These are phyloP conservation scores for Cucumis cinereus DNA, from an alignment of 306 rosid species.

Conservation along the genomic window DNA sequence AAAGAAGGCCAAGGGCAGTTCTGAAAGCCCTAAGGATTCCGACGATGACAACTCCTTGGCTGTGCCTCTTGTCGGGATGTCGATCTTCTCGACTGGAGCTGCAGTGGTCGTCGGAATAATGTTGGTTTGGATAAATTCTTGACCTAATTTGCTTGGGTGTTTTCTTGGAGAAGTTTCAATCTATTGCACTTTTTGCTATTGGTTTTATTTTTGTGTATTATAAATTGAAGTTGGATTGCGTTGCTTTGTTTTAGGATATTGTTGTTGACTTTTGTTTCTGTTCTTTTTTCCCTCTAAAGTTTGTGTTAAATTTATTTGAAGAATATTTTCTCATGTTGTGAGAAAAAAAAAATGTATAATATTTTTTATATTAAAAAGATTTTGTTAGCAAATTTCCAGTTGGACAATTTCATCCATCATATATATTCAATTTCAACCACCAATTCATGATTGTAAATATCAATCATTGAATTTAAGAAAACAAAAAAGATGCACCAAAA, in stretches of 20 bases:
- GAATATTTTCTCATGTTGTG: not conserved
- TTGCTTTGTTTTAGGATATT: not conserved
- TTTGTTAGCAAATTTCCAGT: not conserved
- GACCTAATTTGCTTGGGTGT: not conserved
- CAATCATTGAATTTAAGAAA: too few species aligned
- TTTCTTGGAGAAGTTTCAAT: not conserved
- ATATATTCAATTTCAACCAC: too few species aligned
- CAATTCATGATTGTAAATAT: too few species aligned
- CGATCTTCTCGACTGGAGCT: not conserved
- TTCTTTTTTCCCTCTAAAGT: not conserved
- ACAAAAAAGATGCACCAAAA: too few species aligned
- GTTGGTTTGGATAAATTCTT: not conserved
- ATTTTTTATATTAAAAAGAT: not conserved
- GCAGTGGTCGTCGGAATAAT: not conserved
- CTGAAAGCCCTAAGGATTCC: not conserved
- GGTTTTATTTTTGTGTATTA: not conserved
- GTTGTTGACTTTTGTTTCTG: not conserved
- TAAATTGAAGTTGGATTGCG: not conserved
- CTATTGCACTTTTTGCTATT: not conserved
- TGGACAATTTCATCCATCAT: too few species aligned
- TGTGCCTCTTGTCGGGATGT: not conserved
- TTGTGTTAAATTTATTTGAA: conserved; percentile 1
- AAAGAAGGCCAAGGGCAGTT: not conserved
- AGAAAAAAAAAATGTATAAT: not conserved
- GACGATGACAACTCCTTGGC: conserved; percentile 23